Evolutionary conservation across 345 rosid genomes (phyloP).

Genomic region (Moricandia moricandioides): DNA sequence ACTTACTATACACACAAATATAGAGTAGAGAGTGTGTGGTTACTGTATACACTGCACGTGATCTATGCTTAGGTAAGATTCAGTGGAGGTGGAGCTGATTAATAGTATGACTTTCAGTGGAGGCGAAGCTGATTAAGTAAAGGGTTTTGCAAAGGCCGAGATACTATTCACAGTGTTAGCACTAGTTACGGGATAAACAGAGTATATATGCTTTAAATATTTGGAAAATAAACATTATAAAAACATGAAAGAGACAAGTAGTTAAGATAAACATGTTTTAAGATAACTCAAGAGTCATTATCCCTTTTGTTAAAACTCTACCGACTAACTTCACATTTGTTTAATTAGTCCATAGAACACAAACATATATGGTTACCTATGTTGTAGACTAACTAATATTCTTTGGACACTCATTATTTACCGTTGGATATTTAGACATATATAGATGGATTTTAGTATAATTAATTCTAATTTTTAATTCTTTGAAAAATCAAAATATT

Average conservation of each 20-base stretch:
- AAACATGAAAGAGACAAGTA: background rate
- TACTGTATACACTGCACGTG: conserved; percentile 25
- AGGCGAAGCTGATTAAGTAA: conserved; percentile 25
- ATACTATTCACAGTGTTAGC: background rate
- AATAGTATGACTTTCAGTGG: conserved; percentile 28
- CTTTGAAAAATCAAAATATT: background rate
- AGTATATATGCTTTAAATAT: background rate
- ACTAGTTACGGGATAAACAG: background rate
- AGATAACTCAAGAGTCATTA: conserved; percentile 12
- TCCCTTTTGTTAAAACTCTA: background rate
- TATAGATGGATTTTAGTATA: background rate
- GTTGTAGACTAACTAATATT: background rate
- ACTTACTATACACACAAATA: background rate
- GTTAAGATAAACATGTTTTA: conserved; percentile 11
- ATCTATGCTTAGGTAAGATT: conserved; percentile 35
- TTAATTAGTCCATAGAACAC: background rate
- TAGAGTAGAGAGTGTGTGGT: conserved; percentile 5
- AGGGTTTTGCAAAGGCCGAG: background rate
- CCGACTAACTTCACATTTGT: background rate
- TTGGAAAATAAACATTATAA: background rate
- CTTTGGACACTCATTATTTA: background rate
- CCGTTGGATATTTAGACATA: background rate
- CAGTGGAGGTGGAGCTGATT: conserved; percentile 36
- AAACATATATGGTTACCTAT: background rate
- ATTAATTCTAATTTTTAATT: too few species aligned